These are phyloP conservation scores for Dryas octopetala DNA, from an alignment of 306 rosid species.

Conservation along the genomic window DNA sequence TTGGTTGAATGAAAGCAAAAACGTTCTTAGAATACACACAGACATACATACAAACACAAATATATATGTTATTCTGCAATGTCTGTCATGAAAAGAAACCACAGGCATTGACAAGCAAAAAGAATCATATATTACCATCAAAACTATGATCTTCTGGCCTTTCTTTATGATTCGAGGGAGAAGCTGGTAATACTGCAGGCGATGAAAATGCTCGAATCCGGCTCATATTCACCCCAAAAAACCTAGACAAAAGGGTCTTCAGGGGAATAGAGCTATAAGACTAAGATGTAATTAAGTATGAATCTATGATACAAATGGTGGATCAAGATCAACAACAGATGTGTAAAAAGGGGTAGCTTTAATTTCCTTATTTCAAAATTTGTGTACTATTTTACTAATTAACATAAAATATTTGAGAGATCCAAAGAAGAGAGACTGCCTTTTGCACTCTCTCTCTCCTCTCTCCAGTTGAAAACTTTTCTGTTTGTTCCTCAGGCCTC, in stretches of 20 bases:
- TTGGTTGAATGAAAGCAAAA: not conserved
- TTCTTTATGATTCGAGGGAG: constrained; percentile 35
- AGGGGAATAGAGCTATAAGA: constrained; percentile 17
- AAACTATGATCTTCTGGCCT: constrained; percentile 42
- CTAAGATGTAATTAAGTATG: not conserved
- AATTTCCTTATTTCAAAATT: not conserved
- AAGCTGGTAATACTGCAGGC: constrained; percentile 40
- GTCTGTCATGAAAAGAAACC: not conserved
- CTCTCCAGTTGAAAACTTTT: constrained; percentile 17
- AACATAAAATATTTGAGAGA: constrained; percentile 25
- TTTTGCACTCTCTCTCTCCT: constrained; percentile 38
- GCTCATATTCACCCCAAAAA: constrained; percentile 41
- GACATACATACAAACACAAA: not conserved
- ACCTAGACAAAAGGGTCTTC: constrained; percentile 6
- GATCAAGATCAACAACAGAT: constrained; percentile 18
- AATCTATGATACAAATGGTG: constrained; percentile 8
- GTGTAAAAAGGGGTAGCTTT: not conserved
- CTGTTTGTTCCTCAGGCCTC: constrained; percentile 18
- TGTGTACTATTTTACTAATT: not conserved
- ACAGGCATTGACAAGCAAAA: not conserved
- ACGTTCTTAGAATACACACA: not conserved
- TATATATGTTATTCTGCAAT: not conserved
- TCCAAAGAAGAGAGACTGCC: constrained; percentile 53
- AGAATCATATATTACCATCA: constrained; percentile 50
- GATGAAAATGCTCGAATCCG: constrained; percentile 53